A percentile compares a stretch with the other conserved stretches of the same genome.
phyloP scores from a whole-genome alignment of 768 basidiomycete species.

The Zangia roseola region DNA sequence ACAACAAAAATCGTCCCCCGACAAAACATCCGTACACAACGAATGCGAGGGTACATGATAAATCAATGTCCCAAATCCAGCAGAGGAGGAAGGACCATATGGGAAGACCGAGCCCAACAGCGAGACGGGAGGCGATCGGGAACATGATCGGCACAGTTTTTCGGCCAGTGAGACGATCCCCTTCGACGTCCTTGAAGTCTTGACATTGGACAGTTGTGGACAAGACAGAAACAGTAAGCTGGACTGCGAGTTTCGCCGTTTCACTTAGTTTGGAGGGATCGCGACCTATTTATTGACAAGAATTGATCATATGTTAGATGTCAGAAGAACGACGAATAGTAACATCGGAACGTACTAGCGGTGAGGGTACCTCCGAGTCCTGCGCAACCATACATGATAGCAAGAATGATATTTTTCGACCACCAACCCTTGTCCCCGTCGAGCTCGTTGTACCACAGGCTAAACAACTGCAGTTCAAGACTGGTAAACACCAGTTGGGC shows the following conservation, averaged over 20 bases:
- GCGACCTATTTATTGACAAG: too few relatives aligned
- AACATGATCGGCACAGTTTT: constrained; percentile 45
- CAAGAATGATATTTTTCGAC: constrained; percentile 39
- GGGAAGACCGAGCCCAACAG: constrained; percentile 33
- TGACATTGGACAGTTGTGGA: constrained; percentile 49
- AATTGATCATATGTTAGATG: too few relatives aligned
- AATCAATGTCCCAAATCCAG: constrained; percentile 36
- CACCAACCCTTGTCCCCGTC: constrained; percentile 38
- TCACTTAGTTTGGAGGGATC: too few relatives aligned
- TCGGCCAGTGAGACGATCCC: constrained; percentile 40
- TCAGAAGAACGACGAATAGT: too few relatives aligned
- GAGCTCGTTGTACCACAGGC: constrained; percentile 40
- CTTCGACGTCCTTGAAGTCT: constrained; percentile 47
- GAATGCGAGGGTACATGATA: constrained; percentile 25
- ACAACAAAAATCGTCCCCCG: constrained; percentile 33
- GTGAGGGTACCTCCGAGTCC: constrained; percentile 39
- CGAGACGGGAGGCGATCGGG: constrained; percentile 36
- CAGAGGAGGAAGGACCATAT: constrained; percentile 38
- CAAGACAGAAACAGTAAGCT: constrained; percentile 38
- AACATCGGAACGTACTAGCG: constrained; percentile 36
- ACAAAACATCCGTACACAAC: constrained; percentile 33
- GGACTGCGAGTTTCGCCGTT: constrained; percentile 31
- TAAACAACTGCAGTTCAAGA: constrained; percentile 31
- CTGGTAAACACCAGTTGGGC: constrained; percentile 32
- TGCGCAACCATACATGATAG: constrained; percentile 36